Conservation (phyloP, 140 eudicot species). For the Stevia rebaudiana region DNA sequence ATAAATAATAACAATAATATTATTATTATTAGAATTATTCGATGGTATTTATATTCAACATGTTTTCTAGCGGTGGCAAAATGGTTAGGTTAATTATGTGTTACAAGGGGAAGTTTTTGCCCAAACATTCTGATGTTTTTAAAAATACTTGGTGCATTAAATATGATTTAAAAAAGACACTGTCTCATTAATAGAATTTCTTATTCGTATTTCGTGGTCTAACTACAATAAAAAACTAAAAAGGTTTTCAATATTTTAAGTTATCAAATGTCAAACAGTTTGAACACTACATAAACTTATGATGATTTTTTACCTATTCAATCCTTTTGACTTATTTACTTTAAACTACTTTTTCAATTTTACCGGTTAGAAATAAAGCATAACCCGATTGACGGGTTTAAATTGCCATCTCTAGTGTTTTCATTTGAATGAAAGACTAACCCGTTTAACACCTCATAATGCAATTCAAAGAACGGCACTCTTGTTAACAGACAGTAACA, state of each 20-base stretch:
- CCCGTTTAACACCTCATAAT: slow-evolving; percentile 84
- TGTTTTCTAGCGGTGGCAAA: slow-evolving; percentile 10
- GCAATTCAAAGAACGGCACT: slow-evolving; percentile 86
- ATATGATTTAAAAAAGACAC: background rate
- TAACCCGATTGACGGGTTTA: background rate
- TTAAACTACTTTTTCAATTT: background rate
- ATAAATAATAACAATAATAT: too few relatives aligned
- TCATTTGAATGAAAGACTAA: slow-evolving; percentile 20
- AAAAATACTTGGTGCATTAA: background rate
- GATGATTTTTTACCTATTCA: background rate
- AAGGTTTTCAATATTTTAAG: background rate
- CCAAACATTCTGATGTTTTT: background rate
- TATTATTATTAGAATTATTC: too few relatives aligned
- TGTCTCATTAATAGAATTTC: background rate
- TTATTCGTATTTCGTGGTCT: background rate
- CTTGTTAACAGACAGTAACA: slow-evolving; percentile 86
- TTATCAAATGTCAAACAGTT: background rate
- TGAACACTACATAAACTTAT: background rate
- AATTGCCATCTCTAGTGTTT: background rate
- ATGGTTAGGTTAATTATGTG: background rate
- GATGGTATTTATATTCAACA: too few relatives aligned
- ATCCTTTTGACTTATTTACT: background rate
- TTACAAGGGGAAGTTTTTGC: background rate
- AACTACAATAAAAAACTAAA: background rate
- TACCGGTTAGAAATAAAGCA: background rate